Evolutionary conservation across 1,284 basidiomycete species (phyloP), one percentile per base, ranked within the genome.

Genomic region (Chondrostereum purpureum): DNA sequence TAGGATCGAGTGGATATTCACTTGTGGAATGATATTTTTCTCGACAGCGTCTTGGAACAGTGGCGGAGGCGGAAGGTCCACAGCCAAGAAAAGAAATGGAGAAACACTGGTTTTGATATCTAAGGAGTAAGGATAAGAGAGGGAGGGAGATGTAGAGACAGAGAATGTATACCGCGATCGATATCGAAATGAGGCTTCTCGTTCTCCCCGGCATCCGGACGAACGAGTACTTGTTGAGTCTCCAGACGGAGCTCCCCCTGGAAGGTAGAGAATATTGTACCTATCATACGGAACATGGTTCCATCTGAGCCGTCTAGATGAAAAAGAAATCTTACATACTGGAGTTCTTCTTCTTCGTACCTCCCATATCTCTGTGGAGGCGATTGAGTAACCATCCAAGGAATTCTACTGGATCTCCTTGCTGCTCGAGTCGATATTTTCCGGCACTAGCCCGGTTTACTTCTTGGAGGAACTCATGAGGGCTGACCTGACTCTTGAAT

Each of bases 1-100:
- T n/a, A 99, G 75, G 8, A 99, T 83, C 12, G 86, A 81, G 40
- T 92, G 82, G 49, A 99, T 83, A 39, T 86, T 87, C 38, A 97
- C 91, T 74, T 99, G 96, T 14, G 96, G 96, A 50, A 99, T 96
- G 62, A 98, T 98, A 61, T 98, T 97, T 67, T 97, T 96, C 67
- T 95, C 91, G 39, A 94, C 79, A 13, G 84, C 68, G 61, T 97
- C 94, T 67, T 97, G 95, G 67, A 99, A 98, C 35, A 99, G 71
- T 2, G 96, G 96, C 14, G 93, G 92, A 0, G 95, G 88, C 1
- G 96, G 96, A 12, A 99, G 77, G 66, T 99, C 96, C 39, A 99
- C 80, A 0, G 94, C 89, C 31, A 99, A 77, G 63, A 97, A 93
- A 44, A 99, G 74, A 72, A 98, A 99, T 0, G 95, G 95, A 1